phyloP scores from a whole-genome alignment of 2,329 filamentous ascomycete species.

The Corniculantispora saksenae region DNA sequence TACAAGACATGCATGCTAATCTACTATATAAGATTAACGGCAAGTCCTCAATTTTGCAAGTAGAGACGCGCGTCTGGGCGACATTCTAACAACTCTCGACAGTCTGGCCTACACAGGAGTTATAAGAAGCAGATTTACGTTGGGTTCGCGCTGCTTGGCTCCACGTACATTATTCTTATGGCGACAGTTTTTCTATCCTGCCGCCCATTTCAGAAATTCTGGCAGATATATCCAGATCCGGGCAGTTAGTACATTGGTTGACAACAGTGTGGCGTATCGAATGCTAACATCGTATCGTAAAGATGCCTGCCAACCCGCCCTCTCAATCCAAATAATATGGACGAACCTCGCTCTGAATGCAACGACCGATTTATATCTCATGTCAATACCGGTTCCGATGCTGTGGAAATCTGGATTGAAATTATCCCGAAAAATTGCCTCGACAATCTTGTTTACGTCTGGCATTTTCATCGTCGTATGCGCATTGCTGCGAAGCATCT shows the following conservation, averaged over 20 bases:
- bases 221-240: conserved; percentile 45
- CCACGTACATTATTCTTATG: conserved; percentile 36
- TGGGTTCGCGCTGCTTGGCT: conserved; percentile 36
- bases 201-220: conserved; percentile 37
- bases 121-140: conserved; percentile 31
- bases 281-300: conserved; percentile 46
- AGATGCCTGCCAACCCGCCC: conserved; percentile 42
- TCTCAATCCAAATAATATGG: conserved; percentile 42
- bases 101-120: conserved; percentile 31
- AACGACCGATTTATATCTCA: conserved; percentile 41
- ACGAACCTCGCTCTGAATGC: conserved; percentile 39
- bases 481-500: conserved; percentile 53
- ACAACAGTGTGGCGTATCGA: too few species aligned
- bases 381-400: conserved; percentile 48
- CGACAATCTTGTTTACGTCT: conserved; percentile 56
- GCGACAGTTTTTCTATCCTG: conserved; percentile 38
- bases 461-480: conserved; percentile 57
- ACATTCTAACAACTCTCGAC: conserved; percentile 27
- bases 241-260: conserved; percentile 33
- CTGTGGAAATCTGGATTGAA: conserved; percentile 53
- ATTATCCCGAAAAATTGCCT: conserved; percentile 50
- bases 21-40: conserved; percentile 53
- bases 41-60: conserved; percentile 25
- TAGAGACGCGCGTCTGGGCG: conserved; percentile 18
- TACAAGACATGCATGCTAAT: conserved; percentile 54